phyloP scores from a whole-genome alignment of 129 eudicot genomes.

The Mikania micrantha region DNA sequence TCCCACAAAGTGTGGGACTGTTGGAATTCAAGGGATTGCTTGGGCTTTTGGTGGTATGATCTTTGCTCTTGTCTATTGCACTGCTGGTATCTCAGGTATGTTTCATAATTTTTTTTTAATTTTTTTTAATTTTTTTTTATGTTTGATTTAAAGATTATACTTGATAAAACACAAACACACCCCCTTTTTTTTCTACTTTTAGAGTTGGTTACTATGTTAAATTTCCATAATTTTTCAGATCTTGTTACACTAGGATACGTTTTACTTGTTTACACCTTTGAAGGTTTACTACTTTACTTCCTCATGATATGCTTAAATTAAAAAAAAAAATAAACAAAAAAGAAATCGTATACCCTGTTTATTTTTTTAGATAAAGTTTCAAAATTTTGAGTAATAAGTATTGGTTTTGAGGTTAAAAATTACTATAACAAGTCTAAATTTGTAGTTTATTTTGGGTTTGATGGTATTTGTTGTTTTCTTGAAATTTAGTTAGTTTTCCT shows the following conservation, averaged over 20 bases:
- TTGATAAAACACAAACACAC: not conserved
- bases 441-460: too few species aligned
- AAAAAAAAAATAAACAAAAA: not conserved
- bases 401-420: not conserved
- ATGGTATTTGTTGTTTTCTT: not conserved
- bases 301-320: not conserved
- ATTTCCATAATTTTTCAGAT: not conserved
- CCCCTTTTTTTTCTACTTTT: not conserved
- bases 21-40: constrained; percentile 93
- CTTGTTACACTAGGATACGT: not conserved
- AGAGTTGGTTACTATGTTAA: not conserved
- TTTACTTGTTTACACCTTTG: not conserved
- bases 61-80: constrained; percentile 87
- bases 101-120: not conserved
- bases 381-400: not conserved
- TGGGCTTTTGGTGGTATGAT: constrained; percentile 98
- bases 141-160: not conserved
- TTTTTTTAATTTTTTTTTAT: too few species aligned
- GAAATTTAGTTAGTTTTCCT: not conserved
- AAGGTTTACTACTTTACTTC: not conserved
- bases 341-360: not conserved
- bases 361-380: not conserved
- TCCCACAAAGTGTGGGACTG: constrained; percentile 61
- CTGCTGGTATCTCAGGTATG: constrained; percentile 81
- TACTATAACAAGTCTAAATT: not conserved